phyloP scores from a whole-genome alignment of 768 basidiomycete genomes.

The Tylopilus cervinicoccineus region DNA sequence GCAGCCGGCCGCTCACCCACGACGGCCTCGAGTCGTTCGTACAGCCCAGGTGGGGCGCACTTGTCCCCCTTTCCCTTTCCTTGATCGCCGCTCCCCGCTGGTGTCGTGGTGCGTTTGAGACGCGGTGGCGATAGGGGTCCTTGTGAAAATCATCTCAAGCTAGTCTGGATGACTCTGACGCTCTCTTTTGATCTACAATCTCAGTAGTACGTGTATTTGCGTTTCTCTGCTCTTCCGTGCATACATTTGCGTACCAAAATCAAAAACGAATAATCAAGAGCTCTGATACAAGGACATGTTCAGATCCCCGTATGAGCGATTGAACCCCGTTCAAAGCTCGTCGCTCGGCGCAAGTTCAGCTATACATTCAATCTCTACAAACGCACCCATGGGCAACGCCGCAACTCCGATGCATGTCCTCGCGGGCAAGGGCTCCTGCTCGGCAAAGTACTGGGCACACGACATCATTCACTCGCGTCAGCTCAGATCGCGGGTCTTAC shows the following conservation, averaged over 20 bases:
- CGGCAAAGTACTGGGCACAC: conserved; percentile 42
- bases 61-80: conserved; percentile 3
- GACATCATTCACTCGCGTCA: neutral
- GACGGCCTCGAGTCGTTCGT: neutral
- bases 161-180: neutral
- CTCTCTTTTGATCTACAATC: neutral
- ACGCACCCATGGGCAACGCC: conserved; percentile 47
- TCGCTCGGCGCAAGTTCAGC: conserved; percentile 33
- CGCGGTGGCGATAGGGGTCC: neutral
- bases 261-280: neutral
- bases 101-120: conserved; percentile 6
- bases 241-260: neutral
- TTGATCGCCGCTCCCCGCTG: conserved; percentile 4
- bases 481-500: conserved; percentile 13
- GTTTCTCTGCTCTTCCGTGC: neutral
- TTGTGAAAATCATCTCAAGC: neutral
- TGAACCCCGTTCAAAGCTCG: neutral
- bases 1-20: conserved; percentile 15
- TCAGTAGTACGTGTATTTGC: neutral
- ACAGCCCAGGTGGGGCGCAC: neutral
- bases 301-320: no score
- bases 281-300: no score
- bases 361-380: conserved; percentile 60
- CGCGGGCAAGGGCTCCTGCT: conserved; percentile 41
- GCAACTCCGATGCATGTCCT: conserved; percentile 58